Conservation (phyloP, 306 rosid genomes). For the Castanea mollissima region DNA sequence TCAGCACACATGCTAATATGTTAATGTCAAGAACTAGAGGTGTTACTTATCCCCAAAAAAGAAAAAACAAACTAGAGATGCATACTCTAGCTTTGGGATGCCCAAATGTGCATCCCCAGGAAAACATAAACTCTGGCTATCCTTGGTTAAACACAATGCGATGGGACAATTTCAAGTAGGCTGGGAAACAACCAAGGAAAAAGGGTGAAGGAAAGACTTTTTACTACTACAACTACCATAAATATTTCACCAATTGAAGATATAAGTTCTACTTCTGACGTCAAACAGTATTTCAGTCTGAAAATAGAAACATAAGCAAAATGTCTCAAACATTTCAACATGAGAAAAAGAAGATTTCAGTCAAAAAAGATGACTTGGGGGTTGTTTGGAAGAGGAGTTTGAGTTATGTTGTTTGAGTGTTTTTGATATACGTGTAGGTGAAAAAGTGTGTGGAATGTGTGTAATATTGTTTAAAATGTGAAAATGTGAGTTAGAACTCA, state of each 20-base stretch:
- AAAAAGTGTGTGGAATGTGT: too few relatives aligned
- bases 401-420: too few relatives aligned
- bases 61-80: too few relatives aligned
- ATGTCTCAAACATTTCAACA: neutral
- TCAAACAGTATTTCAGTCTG: neutral
- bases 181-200: neutral
- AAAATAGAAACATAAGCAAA: neutral
- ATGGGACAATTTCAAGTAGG: neutral
- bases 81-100: neutral
- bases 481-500: too few relatives aligned
- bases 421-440: too few relatives aligned
- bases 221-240: neutral
- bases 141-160: too few relatives aligned
- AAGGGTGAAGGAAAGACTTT: too few relatives aligned
- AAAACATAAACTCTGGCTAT: neutral
- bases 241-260: neutral
- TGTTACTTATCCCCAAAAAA: neutral
- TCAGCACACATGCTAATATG: conserved; percentile 16
- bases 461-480: too few relatives aligned
- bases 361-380: neutral
- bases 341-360: neutral
- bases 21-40: neutral
- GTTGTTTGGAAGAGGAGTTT: too few relatives aligned
- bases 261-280: neutral
- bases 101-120: neutral